Conservation (phyloP, 2,329 filamentous ascomycete genomes). For the Cadophora malorum region DNA sequence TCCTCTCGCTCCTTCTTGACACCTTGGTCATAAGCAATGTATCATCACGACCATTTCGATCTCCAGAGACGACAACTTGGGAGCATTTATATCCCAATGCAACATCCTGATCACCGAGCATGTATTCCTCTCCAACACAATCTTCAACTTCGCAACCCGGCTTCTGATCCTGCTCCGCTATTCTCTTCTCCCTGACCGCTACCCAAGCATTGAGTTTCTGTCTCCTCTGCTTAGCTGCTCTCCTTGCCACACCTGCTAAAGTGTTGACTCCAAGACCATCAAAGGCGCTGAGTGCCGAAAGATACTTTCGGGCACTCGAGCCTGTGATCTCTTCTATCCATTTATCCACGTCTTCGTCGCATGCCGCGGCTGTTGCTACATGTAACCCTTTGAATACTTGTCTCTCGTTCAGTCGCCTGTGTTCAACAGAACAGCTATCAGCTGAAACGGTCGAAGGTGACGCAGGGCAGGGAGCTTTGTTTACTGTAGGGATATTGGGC, state of each 20-base stretch:
- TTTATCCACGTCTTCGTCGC: slow-evolving; percentile 59
- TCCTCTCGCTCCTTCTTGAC: background rate
- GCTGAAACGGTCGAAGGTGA: slow-evolving; percentile 12
- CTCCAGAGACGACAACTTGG: background rate
- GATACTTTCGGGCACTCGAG: slow-evolving; percentile 58
- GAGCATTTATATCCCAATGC: background rate
- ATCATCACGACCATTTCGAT: slow-evolving; percentile 2
- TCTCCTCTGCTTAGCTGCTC: slow-evolving; percentile 36
- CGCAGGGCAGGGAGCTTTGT: background rate
- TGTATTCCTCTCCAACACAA: slow-evolving; percentile 13
- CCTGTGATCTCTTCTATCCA: slow-evolving; percentile 60
- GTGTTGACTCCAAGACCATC: slow-evolving; percentile 50
- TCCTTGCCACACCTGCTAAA: slow-evolving; percentile 37
- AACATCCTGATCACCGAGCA: slow-evolving; percentile 24
- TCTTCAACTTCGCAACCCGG: slow-evolving; percentile 6
- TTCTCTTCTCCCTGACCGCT: slow-evolving; percentile 27
- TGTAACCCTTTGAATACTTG: slow-evolving; percentile 62
- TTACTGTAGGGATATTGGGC: slow-evolving; percentile 5
- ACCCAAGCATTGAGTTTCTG: slow-evolving; percentile 33
- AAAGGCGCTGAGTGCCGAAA: slow-evolving; percentile 60
- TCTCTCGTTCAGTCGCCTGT: slow-evolving; percentile 51
- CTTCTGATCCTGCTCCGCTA: slow-evolving; percentile 17
- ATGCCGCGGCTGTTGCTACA: slow-evolving; percentile 62
- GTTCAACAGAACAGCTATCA: slow-evolving; percentile 14
- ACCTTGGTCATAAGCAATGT: slow-evolving; percentile 14